Evolutionary conservation across 2,329 filamentous ascomycete species (phyloP), one percentile per base, ranked within the genome.

Genomic region (Diaporthe helianthi): DNA sequence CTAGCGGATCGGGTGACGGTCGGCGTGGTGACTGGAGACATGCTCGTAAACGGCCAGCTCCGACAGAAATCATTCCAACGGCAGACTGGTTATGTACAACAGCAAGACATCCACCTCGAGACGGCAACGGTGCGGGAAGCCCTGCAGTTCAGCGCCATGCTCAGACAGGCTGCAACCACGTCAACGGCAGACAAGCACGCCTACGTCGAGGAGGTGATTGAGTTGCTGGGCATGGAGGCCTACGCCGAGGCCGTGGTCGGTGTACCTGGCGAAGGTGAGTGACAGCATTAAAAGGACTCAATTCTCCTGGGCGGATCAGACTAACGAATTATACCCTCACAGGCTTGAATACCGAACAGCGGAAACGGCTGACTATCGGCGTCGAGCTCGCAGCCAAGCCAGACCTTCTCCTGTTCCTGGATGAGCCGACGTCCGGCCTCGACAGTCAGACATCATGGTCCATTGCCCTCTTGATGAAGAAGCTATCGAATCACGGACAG

Each of bases 301-400:
- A 19, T 44, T 41, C 15, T 41, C 33, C 15, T 44, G 54, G 36
- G 33, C 36, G 1, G 54, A n/a, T 41, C 36, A 58, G 36, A 58
- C 54, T 58, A 58, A 58, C 22, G 15, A 29, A 22, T 58, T 58
- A 36, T 22, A 15, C 41, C 41, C 15, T 58, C 36, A 4, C 54
- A 58, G 54, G 54, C 54, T 77, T 84, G 17, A 83, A 84, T 73
- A 72, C 71, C 6, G 75, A 76, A 41, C 74, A 76, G 63, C 69
- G 74, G 15, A 76, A 76, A 60, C 69, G 71, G 8, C 41, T 72
- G 13, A 72, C 71, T n/a, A 72, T 98, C 72, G 95, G 93, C 80
- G 94, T 98, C n/a, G 95, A 98, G 78, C 86, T 98, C 24, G 94
- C 93, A 51, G 95, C 95, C 9, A 97, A 96, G 82, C 95, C 95